These are phyloP conservation scores for Hura crepitans DNA, from an alignment of 441 rosid genomes.

Conservation along the genomic window DNA sequence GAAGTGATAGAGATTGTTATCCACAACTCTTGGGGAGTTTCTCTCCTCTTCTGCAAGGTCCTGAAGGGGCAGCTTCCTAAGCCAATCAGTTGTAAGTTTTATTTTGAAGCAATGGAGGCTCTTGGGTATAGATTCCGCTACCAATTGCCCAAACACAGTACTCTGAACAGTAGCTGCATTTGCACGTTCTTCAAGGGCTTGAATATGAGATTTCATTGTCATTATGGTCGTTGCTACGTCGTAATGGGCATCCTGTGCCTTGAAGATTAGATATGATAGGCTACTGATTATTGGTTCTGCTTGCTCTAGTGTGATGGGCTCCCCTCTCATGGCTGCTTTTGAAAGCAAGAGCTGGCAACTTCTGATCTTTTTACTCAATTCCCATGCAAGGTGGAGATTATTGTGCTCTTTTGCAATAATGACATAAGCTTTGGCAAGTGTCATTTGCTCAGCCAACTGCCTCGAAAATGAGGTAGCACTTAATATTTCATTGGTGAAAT, in stretches of 20 bases:
- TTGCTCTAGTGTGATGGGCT: constrained; percentile 57
- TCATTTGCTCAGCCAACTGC: constrained; percentile 85
- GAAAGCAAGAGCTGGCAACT: constrained; percentile 87
- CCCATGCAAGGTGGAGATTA: constrained; percentile 87
- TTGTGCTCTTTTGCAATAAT: constrained; percentile 91
- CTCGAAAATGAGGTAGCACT: constrained; percentile 72
- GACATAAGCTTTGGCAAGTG: constrained; percentile 94
- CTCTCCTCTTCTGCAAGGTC: constrained; percentile 53
- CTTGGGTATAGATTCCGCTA: constrained; percentile 69
- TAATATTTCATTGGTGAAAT: constrained; percentile 63
- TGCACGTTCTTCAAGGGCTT: constrained; percentile 91
- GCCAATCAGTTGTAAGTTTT: constrained; percentile 74
- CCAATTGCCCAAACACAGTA: constrained; percentile 67
- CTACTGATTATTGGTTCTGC: constrained; percentile 68
- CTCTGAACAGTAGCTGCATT: constrained; percentile 82
- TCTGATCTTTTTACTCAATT: constrained; percentile 70
- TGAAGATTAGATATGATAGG: constrained; percentile 66
- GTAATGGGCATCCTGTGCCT: constrained; percentile 85
- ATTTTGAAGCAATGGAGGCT: constrained; percentile 68
- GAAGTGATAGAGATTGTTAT: constrained; percentile 90
- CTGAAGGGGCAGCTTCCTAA: constrained; percentile 44
- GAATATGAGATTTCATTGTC: constrained; percentile 88
- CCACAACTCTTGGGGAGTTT: constrained; percentile 75
- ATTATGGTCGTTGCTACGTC: constrained; percentile 83
- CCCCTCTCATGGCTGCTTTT: constrained; percentile 77